Conservation (phyloP, 306 rosid species). For the Boehmeria nivea region DNA sequence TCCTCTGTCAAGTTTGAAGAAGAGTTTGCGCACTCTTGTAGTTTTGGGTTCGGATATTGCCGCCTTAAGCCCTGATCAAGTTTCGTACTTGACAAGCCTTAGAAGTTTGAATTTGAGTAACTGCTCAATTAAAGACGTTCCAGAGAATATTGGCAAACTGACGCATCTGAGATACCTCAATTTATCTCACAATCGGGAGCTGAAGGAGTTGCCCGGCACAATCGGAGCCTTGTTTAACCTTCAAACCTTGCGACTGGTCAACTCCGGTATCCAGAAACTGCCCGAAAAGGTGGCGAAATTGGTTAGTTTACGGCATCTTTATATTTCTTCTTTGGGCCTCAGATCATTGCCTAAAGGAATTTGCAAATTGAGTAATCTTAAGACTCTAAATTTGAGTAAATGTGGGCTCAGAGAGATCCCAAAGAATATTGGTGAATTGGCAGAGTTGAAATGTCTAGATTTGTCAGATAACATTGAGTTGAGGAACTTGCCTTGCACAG, state of each 20-base stretch:
- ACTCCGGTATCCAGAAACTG: not conserved
- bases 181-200: not conserved
- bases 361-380: not conserved
- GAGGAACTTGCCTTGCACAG: too few species aligned
- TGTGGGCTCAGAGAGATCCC: too few species aligned
- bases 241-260: conserved; percentile 1
- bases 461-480: too few species aligned
- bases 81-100: not conserved
- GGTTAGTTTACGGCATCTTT: not conserved
- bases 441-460: too few species aligned
- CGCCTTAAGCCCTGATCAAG: not conserved
- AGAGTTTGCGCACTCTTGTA: not conserved
- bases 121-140: conserved; percentile 5
- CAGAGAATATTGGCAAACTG: not conserved
- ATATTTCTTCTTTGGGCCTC: not conserved
- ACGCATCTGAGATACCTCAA: conserved; percentile 12
- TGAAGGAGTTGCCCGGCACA: not conserved
- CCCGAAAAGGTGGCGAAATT: not conserved
- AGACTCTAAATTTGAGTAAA: too few species aligned
- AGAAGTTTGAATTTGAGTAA: conserved; percentile 9
- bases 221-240: not conserved
- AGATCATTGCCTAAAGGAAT: not conserved
- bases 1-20: not conserved
- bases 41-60: not conserved
- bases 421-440: too few species aligned